Percentiles rank a stretch among this genome's conserved stretches.
Evolutionary conservation across 495 filamentous ascomycete species (phyloP).

Genomic region (Aspergillus affinis): DNA sequence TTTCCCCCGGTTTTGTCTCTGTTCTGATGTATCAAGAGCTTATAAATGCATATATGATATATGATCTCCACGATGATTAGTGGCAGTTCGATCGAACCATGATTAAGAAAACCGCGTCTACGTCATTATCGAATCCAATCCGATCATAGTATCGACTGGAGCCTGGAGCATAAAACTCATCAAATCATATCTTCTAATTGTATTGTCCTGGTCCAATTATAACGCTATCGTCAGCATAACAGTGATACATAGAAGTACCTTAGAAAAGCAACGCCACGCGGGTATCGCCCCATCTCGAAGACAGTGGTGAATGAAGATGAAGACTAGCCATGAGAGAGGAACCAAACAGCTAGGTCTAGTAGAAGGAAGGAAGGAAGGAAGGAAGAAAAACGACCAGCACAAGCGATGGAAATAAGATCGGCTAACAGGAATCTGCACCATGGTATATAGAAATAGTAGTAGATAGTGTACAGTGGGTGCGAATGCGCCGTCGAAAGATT

Average conservation of each 20-base stretch:
- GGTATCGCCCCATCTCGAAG: background rate
- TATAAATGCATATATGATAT: conserved; percentile 9
- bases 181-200: conserved; percentile 1
- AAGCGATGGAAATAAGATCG: background rate
- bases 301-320: background rate
- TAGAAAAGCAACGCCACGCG: conserved; percentile 4
- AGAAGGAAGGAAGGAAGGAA: background rate
- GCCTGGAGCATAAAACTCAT: background rate
- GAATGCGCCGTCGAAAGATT: background rate
- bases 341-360: background rate
- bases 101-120: background rate
- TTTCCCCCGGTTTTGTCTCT: background rate
- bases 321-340: background rate
- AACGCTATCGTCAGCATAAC: conserved; percentile 5
- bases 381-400: background rate
- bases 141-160: background rate
- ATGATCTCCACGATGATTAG: conserved; percentile 3
- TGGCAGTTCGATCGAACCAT: background rate
- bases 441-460: conserved; percentile 5
- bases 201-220: background rate
- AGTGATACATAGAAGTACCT: conserved; percentile 5
- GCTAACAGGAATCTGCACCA: background rate
- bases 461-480: background rate
- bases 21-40: background rate
- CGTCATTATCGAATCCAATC: background rate